Base-by-base conservation (phyloP, 805 yeast species). In the Saturnispora saitoi region DNA sequence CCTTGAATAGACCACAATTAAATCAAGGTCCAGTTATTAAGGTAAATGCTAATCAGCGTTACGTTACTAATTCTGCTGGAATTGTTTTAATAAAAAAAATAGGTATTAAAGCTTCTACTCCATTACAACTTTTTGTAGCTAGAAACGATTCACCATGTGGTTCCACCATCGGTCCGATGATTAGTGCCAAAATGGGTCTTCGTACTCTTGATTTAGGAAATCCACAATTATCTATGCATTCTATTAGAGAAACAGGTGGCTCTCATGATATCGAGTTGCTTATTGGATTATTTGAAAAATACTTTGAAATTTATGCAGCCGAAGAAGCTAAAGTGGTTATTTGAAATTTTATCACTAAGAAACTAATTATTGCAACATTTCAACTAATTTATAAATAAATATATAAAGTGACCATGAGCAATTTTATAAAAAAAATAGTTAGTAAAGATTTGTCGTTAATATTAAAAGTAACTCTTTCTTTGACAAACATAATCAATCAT, bases 131-230 rank as follows among this genome's bases (percentile, higher is more conserved):
- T 49, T 88, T 91, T 69, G 97, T 90, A n/a, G 95, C 85, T 26
- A 77, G 91, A 48, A 93, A 91, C 64, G 95, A 86, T 61, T 81
- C 95, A 2, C 87, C 96, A 3, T 91, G 98, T 67, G 99, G 99
- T 3, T 83, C 95, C 1, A 91, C 99, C 1, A 91, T 91, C 59
- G 99, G 98, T 1, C 98, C 98, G 19, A 86, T 90, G 65, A 70
- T 91, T 50, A 83, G 96, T 32, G 82, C 95, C 3, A 84, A 84
- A 56, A 73, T 89, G 34, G 98, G 98, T 47, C 75, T 90, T 45
- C 76, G 93, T 61, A 86, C 96, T 3, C 67, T 90, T 52, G 98
- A 90, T 65, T 67, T 90, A 47, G 98, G 98, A 50, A 87, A 86
- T 59, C 95, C 96, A 1, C 93, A 89, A 59, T 70, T 90, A 58